Conservation (phyloP, 345 rosid genomes). For the Linum trigynum region DNA sequence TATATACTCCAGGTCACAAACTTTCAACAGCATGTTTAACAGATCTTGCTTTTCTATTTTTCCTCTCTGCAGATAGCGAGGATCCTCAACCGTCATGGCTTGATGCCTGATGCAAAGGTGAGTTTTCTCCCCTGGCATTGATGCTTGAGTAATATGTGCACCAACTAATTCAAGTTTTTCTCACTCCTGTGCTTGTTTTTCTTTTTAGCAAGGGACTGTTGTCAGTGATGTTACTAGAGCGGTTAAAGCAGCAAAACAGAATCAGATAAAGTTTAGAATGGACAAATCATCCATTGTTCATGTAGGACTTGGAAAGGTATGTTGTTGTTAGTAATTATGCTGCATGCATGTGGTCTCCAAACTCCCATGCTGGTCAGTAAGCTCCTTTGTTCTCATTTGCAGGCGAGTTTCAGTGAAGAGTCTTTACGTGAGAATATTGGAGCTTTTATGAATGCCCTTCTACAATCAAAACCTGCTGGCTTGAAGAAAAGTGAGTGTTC, state of each 20-base stretch:
- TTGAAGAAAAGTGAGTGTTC: constrained; percentile 72
- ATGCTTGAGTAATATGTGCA: not conserved
- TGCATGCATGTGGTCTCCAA: not conserved
- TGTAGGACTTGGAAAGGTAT: constrained; percentile 88
- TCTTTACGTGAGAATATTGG: constrained; percentile 71
- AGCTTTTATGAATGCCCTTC: constrained; percentile 85
- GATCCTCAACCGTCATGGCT: constrained; percentile 77
- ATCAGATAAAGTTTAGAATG: constrained; percentile 77
- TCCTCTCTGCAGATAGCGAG: constrained; percentile 53
- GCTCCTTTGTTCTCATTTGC: constrained; percentile 7
- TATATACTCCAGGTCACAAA: not conserved
- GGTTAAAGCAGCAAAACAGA: constrained; percentile 65
- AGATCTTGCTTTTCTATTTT: not conserved
- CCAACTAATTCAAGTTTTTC: constrained; percentile 3
- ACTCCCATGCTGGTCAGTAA: constrained; percentile 4
- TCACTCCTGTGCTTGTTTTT: constrained; percentile 12
- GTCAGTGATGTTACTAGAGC: constrained; percentile 62
- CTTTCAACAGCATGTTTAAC: not conserved
- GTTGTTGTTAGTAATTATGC: not conserved
- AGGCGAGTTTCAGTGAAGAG: constrained; percentile 71
- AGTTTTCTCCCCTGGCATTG: constrained; percentile 20
- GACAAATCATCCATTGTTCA: constrained; percentile 88
- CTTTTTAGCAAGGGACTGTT: constrained; percentile 76
- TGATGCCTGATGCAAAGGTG: constrained; percentile 85
- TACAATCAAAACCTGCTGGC: constrained; percentile 89